Base-by-base conservation (phyloP, 139 green algal species). In the Eudorina sp. region DNA sequence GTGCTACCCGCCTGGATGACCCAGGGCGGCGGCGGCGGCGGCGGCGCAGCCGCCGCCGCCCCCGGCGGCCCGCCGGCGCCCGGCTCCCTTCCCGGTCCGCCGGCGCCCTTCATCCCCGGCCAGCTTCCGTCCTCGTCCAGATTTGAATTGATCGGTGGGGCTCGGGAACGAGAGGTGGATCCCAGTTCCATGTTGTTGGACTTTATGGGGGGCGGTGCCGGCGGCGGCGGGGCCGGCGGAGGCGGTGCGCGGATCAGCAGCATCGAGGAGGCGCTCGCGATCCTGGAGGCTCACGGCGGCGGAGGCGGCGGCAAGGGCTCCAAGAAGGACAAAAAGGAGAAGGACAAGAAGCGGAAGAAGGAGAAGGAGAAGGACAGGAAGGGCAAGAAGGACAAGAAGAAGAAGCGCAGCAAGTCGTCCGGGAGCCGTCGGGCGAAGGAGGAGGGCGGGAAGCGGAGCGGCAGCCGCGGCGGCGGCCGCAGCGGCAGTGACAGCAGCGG, bases 1-100 rank as follows among this genome's bases (percentile, higher is more conserved):
- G 79, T 89, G 38, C 45, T 92, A 60, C 89, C 89, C n/a, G 89
- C 89, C 4, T 92, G 89, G 89, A 92, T 92, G 88, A 82, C 83
- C 9, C 80, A 86, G 43, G 41, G 16, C 16, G 14, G 46, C 1
- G 74, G 53, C 29, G 48, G 83, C 41, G 66, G 68, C 34, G 48
- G 43, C 69, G 66, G 66, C 48, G 62, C 62, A 25, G 55, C 62
- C 62, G 62, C 62, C 19, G 58, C 16, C 27, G 11, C 34, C 38
- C 40, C n/a, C 27, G 53, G 60, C 41, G 62, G n/a, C 2, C n/a
- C n/a, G 45, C 53, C 55, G 13, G 29, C 78, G 4, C 66, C 46
- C 16, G 64, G 58, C 48, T 31, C 31, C 6, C 66, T 53, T 14
- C 87, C 19, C 48, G 68, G 55, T 38, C 46, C 51, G n/a, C 74